Percentiles rank a stretch among this genome's conserved stretches.
Evolutionary conservation across 768 basidiomycete species (phyloP).

Genomic region (Tremella mesenterica): DNA sequence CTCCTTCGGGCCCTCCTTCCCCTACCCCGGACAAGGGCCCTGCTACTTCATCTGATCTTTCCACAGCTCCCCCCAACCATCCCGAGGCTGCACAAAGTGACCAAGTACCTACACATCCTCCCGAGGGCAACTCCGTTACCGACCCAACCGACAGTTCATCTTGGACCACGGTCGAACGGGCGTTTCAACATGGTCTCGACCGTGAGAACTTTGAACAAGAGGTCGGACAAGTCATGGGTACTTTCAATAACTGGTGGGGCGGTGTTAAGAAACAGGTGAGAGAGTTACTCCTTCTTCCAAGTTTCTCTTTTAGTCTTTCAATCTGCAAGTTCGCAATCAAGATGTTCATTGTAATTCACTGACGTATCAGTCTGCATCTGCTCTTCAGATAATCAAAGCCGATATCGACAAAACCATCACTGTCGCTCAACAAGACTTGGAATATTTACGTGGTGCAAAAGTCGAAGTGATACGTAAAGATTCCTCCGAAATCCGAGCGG

Average conservation of each 20-base stretch:
- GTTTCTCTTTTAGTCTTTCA: too few relatives aligned
- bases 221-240: constrained; percentile 79
- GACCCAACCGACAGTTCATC: too few relatives aligned
- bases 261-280: constrained; percentile 77
- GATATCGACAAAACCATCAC: constrained; percentile 39
- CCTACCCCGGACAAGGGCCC: too few relatives aligned
- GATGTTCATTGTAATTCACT: background rate
- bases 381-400: constrained; percentile 31
- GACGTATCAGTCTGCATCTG: constrained; percentile 25
- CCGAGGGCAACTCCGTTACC: too few relatives aligned
- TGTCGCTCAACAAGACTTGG: constrained; percentile 41
- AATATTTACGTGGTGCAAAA: constrained; percentile 34
- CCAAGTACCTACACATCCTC: too few relatives aligned
- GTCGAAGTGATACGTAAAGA: constrained; percentile 37
- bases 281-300: constrained; percentile 1
- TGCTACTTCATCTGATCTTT: too few relatives aligned
- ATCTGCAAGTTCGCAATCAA: background rate
- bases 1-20: too few relatives aligned
- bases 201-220: constrained; percentile 60
- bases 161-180: constrained; percentile 13
- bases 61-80: too few relatives aligned
- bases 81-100: too few relatives aligned
- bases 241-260: constrained; percentile 63
- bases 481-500: constrained; percentile 16
- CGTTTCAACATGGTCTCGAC: constrained; percentile 21